Percentiles rank a stretch among this genome's conserved stretches.
Evolutionary conservation across 805 yeast species (phyloP).

Genomic region (Saccharomycodes ludwigii): DNA sequence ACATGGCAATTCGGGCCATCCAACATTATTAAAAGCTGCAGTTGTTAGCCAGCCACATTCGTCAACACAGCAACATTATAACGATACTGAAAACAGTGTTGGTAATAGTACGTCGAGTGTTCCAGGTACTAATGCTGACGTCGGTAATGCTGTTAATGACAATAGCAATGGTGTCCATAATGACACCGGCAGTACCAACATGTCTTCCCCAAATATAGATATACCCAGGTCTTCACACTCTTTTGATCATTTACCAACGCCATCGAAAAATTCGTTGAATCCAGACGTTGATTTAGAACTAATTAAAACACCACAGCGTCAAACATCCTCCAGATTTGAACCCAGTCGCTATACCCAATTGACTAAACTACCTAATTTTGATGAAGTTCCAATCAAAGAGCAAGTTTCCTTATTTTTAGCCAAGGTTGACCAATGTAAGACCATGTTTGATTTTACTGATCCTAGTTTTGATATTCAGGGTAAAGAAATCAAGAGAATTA

Average conservation of each 20-base stretch:
- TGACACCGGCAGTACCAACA: background rate
- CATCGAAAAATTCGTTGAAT: constrained; percentile 36
- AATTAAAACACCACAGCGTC: constrained; percentile 78
- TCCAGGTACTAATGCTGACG: no score
- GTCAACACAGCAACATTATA: no score
- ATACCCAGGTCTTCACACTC: constrained; percentile 34
- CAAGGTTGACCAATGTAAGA: constrained; percentile 89
- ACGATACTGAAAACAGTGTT: no score
- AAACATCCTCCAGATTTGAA: constrained; percentile 84
- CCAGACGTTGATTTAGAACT: constrained; percentile 60
- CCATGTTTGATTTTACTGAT: constrained; percentile 87
- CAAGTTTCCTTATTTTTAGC: constrained; percentile 62
- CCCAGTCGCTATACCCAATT: constrained; percentile 54
- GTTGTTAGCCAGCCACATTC: background rate
- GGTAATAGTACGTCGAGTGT: no score
- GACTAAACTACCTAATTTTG: constrained; percentile 72
- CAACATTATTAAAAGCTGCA: constrained; percentile 1
- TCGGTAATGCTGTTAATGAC: no score
- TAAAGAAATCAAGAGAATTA: constrained; percentile 78
- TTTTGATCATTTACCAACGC: constrained; percentile 45
- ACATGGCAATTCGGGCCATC: no score
- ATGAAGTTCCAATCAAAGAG: constrained; percentile 77
- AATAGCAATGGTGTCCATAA: background rate
- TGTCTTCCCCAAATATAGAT: constrained; percentile 19
- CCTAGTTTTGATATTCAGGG: constrained; percentile 87